A percentile compares a stretch with the other conserved stretches of the same genome.
phyloP scores from a whole-genome alignment of 257 asterid species.

The Primulina eburnea region DNA sequence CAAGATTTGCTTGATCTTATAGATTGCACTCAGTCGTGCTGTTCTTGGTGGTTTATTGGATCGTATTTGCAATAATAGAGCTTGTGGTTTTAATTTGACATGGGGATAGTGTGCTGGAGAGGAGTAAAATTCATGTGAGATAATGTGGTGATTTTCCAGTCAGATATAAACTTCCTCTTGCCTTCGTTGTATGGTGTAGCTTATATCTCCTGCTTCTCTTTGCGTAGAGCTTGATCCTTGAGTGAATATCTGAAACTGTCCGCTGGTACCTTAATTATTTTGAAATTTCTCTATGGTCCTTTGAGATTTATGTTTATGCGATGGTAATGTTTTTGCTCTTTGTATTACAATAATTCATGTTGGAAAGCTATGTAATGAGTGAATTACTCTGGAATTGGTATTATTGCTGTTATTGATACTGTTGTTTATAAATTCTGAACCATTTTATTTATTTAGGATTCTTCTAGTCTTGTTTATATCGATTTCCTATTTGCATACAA shows the following conservation, averaged over 20 bases:
- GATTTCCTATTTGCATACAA: background rate
- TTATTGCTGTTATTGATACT: background rate
- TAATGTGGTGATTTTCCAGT: background rate
- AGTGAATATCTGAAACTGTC: background rate
- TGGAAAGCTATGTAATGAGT: slow-evolving; percentile 5
- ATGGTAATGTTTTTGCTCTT: background rate
- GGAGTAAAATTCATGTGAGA: background rate
- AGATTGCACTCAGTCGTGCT: background rate
- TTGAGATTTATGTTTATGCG: background rate
- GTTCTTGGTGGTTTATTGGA: too few relatives aligned
- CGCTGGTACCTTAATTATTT: background rate
- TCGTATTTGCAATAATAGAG: background rate
- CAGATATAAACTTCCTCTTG: background rate
- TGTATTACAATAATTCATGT: slow-evolving; percentile 1
- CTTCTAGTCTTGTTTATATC: background rate
- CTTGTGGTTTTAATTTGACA: slow-evolving; percentile 11
- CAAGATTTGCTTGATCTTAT: background rate
- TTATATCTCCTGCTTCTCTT: too few relatives aligned
- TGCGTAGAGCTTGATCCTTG: background rate
- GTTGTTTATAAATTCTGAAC: too few relatives aligned
- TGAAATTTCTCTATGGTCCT: background rate
- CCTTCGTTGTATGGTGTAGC: too few relatives aligned
- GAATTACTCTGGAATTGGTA: background rate
- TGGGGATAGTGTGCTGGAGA: background rate
- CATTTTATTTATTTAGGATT: background rate